These are phyloP conservation scores for Cercospora nicotianae DNA, from an alignment of 2,329 filamentous ascomycete species.

Conservation along the genomic window DNA sequence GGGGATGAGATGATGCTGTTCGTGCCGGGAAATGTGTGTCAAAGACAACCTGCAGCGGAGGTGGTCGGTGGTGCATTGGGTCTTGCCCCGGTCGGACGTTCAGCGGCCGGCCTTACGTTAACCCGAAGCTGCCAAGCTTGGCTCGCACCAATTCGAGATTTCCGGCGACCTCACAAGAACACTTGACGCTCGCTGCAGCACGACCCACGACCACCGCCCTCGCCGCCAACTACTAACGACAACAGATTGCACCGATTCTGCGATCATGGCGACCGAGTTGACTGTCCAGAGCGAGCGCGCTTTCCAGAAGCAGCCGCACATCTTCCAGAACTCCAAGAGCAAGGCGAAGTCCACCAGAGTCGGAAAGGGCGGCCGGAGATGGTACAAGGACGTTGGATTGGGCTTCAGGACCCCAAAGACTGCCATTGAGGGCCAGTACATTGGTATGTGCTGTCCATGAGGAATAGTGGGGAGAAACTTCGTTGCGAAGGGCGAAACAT, in stretches of 20 bases:
- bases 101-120: background rate
- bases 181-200: constrained; percentile 7
- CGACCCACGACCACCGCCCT: constrained; percentile 9
- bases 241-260: constrained; percentile 37
- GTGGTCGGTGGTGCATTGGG: background rate
- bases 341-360: constrained; percentile 79
- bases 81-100: background rate
- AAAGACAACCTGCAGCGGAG: background rate
- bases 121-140: constrained; percentile 1
- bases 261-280: constrained; percentile 94
- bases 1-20: background rate
- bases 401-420: constrained; percentile 98
- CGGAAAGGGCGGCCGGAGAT: constrained; percentile 91
- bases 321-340: constrained; percentile 98
- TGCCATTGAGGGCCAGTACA: constrained; percentile 98
- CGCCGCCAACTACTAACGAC: constrained; percentile 16
- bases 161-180: constrained; percentile 5
- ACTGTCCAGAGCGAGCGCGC: constrained; percentile 99
- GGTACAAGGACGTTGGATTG: constrained; percentile 99
- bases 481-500: constrained; percentile 4
- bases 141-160: constrained; percentile 9
- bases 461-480: constrained; percentile 9
- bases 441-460: constrained; percentile 66
- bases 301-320: constrained; percentile 99
- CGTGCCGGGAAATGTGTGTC: background rate